Percentiles rank a stretch among this genome's conserved stretches.
These are phyloP conservation scores for Gymnopus androsaceus DNA, from an alignment of 1,284 basidiomycete genomes.

Conservation along the genomic window DNA sequence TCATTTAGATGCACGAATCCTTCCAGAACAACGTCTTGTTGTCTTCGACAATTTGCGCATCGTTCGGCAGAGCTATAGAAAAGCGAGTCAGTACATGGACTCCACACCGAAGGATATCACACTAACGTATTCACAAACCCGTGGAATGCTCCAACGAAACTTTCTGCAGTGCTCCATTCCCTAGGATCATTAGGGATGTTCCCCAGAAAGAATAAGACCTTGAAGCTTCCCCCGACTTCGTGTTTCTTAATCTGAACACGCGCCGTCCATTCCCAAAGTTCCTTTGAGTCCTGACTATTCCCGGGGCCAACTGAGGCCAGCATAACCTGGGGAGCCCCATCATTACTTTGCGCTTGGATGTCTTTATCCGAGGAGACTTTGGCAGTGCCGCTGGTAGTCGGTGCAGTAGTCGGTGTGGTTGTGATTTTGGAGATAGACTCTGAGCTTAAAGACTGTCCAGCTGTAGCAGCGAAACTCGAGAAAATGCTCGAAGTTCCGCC, in stretches of 20 bases:
- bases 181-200: conserved; percentile 34
- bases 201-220: conserved; percentile 45
- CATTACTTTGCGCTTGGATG: background rate
- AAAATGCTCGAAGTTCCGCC: conserved; percentile 12
- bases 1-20: conserved; percentile 56
- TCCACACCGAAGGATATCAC: background rate
- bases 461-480: background rate
- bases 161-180: conserved; percentile 34
- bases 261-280: conserved; percentile 41
- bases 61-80: conserved; percentile 28
- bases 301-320: background rate
- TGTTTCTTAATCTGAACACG: conserved; percentile 44
- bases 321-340: background rate
- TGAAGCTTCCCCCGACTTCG: conserved; percentile 42
- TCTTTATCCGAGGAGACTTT: no score
- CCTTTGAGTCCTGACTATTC: background rate
- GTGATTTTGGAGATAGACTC: no score
- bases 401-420: no score
- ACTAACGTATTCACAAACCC: conserved; percentile 40
- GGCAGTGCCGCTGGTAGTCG: no score
- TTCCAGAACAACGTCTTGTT: conserved; percentile 41
- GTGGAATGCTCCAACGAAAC: conserved; percentile 40
- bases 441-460: background rate
- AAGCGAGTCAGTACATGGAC: background rate
- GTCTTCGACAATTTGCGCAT: conserved; percentile 41